A percentile compares a stretch with the other conserved stretches of the same genome.
phyloP scores from a whole-genome alignment of 2,329 filamentous ascomycete genomes.

The Chaetothyriales sp. region DNA sequence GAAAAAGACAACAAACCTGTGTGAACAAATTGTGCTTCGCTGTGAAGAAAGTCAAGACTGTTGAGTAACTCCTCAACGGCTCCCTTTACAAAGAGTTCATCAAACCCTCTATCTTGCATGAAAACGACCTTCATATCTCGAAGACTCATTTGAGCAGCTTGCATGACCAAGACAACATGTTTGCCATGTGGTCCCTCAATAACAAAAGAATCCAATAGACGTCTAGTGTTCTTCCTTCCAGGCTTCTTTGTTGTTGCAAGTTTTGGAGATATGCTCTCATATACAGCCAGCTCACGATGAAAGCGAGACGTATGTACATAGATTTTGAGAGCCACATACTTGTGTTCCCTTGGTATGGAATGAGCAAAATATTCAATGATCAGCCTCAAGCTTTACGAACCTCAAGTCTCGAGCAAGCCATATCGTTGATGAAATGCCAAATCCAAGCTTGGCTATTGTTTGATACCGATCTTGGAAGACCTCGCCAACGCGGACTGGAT shows the following conservation, averaged over 20 bases:
- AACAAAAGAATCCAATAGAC: slow-evolving; percentile 24
- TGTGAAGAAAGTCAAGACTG: slow-evolving; percentile 21
- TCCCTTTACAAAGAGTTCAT: slow-evolving; percentile 15
- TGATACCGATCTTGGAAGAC: neutral
- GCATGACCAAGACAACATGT: slow-evolving; percentile 25
- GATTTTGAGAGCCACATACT: neutral
- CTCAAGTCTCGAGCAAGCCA: neutral
- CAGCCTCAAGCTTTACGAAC: neutral
- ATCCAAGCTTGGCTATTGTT: neutral
- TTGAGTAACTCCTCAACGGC: slow-evolving; percentile 9
- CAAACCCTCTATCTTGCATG: slow-evolving; percentile 12
- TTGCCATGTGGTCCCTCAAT: slow-evolving; percentile 20
- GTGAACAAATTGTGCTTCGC: slow-evolving; percentile 14
- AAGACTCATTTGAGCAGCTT: slow-evolving; percentile 12
- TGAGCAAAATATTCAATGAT: neutral
- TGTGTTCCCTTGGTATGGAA: neutral
- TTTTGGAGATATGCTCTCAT: neutral
- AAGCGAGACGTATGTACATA: neutral
- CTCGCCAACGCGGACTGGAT: neutral
- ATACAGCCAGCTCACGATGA: neutral
- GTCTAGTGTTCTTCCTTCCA: slow-evolving; percentile 21
- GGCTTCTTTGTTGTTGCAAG: slow-evolving; percentile 10
- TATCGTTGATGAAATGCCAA: neutral
- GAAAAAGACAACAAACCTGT: slow-evolving; percentile 12
- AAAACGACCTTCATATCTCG: slow-evolving; percentile 8